A percentile compares a stretch with the other conserved stretches of the same genome.
Conservation (phyloP, 2,329 filamentous ascomycete genomes). For the Pseudogymnoascus sp. region DNA sequence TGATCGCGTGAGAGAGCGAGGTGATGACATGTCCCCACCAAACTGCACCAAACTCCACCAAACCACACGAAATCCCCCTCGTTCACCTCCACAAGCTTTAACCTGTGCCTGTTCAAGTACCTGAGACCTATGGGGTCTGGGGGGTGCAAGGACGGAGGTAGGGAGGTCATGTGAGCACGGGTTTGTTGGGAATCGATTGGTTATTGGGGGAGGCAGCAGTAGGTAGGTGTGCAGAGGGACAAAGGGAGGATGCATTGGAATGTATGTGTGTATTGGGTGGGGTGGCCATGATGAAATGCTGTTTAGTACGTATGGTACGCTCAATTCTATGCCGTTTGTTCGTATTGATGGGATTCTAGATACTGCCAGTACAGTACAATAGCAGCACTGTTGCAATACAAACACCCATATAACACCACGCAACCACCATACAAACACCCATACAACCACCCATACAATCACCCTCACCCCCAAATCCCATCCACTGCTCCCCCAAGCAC, state of each 20-base stretch:
- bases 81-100: background rate
- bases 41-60: background rate
- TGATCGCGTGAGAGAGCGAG: conserved; percentile 8
- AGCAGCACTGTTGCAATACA: background rate
- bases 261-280: background rate
- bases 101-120: background rate
- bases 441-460: background rate
- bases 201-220: background rate
- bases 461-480: background rate
- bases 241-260: background rate
- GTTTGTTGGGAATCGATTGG: background rate
- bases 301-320: background rate
- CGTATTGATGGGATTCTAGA: background rate
- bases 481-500: background rate
- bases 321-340: background rate
- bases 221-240: background rate
- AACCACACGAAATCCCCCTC: background rate
- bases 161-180: background rate
- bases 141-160: background rate
- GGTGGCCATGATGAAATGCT: background rate
- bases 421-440: background rate
- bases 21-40: conserved; percentile 7
- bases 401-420: background rate
- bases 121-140: background rate
- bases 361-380: too few species aligned